Base-by-base conservation (phyloP, 106 monocot species). In the Platanthera guangdongensis region DNA sequence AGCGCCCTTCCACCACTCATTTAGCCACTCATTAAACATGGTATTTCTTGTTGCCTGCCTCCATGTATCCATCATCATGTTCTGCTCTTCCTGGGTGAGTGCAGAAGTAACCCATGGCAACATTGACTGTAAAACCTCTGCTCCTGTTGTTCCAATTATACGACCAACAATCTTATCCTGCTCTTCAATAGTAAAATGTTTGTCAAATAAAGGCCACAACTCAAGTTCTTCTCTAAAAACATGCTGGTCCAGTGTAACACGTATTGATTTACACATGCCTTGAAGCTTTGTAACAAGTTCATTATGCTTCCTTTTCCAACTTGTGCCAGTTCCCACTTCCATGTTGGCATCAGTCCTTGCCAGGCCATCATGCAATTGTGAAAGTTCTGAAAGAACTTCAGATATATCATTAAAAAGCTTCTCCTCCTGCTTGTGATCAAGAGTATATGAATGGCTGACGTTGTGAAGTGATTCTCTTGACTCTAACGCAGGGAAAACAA, bases 1-100 rank as follows among this genome's bases (percentile, higher is more conserved):
- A 72, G 65, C 81, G 57, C 76, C 82, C 77, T 88, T 92, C 99
- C 94, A 94, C 99, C 99, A 99, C 71, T 92, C 94, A 82, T 99
- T 99, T 81, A 99, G 79, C 99, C 99, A 99, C 68, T 99, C 99
- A 85, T 90, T 85, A 64, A 99, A 99, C 99, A 99, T 99, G 49
- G 99, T 99, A 69, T 99, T 99, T 80, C 92, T 99, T 16, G 99
- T 92, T 76, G 88, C 92, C 76, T 92, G 86, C 75, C 78, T 91
- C 92, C 94, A 94, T 75, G 94, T 99, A 50, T 99, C 99, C 84
- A 99, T 88, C 94, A 99, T 94, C 78, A 81, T 92, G 73, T 99
- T 92, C 82, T 99, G 99, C 78, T 99, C 99, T 62, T 99, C 92
- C 74, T 84, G 89, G 52, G 94, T 90, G 60, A 99, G 90, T 21